Evolutionary conservation across 163 green algal species (phyloP).

Genomic region (Chlorella variabilis): DNA sequence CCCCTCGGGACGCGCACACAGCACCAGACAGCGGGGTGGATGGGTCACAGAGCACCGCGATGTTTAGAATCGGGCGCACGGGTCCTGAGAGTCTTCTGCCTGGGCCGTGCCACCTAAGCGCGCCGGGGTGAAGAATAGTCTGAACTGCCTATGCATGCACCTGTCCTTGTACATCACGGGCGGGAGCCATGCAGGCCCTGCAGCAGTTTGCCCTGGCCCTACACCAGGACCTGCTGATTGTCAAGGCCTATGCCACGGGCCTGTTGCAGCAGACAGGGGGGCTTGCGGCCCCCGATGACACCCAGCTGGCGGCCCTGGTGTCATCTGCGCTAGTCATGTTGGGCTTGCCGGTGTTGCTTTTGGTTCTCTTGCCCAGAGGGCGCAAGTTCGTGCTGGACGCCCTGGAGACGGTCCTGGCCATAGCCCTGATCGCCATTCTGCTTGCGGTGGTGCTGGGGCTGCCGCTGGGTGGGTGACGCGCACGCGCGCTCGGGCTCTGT

Average conservation of each 20-base stretch:
- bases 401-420: conserved; percentile 49
- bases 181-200: background rate
- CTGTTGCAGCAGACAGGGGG: background rate
- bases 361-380: conserved; percentile 34
- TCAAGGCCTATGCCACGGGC: background rate
- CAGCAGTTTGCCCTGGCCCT: conserved; percentile 24
- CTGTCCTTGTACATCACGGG: no score
- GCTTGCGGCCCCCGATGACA: background rate
- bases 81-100: no score
- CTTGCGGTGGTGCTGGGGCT: conserved; percentile 51
- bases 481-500: no score
- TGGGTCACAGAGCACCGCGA: no score
- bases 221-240: background rate
- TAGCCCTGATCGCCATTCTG: conserved; percentile 47
- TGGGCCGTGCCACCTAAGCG: no score
- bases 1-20: no score
- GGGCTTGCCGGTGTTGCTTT: background rate
- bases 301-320: background rate
- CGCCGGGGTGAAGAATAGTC: no score
- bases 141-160: no score
- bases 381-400: conserved; percentile 45
- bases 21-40: no score
- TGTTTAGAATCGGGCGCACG: no score
- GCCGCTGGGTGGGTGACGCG: conserved; percentile 46
- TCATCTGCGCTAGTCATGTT: background rate